Conservation (phyloP, 345 rosid species). For the Gynandropsis gynandra region DNA sequence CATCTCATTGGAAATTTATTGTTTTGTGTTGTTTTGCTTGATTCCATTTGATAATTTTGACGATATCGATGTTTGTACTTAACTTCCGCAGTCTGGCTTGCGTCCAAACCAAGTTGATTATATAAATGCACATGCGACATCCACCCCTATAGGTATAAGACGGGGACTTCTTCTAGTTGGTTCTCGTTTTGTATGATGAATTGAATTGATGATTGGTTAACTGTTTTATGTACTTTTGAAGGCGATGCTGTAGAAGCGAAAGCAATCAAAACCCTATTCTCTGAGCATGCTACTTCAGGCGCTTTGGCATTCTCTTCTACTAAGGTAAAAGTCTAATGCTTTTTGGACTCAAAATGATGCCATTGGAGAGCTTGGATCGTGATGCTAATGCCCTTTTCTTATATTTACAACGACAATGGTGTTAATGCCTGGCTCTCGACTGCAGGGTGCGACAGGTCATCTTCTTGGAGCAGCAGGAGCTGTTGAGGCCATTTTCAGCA, state of each 20-base stretch:
- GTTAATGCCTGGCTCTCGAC: no score
- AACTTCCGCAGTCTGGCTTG: conserved; percentile 61
- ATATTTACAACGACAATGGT: no score
- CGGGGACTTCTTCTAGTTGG: conserved; percentile 16
- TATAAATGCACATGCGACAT: conserved; percentile 92
- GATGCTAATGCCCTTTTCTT: conserved; percentile 5
- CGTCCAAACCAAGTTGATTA: conserved; percentile 74
- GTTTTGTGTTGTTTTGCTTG: not conserved
- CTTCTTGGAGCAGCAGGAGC: conserved; percentile 99
- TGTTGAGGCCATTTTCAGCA: conserved; percentile 74
- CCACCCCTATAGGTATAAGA: conserved; percentile 72
- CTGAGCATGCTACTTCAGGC: conserved; percentile 74
- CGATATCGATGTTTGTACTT: conserved; percentile 19
- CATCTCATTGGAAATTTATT: not conserved
- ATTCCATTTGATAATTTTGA: conserved; percentile 13
- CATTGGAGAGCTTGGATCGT: conserved; percentile 1
- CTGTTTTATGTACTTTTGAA: conserved; percentile 1
- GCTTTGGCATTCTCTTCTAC: conserved; percentile 86
- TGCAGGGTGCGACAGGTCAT: conserved; percentile 90
- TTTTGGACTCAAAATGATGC: not conserved
- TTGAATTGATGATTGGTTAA: not conserved
- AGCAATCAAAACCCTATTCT: conserved; percentile 63
- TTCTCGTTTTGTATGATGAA: conserved; percentile 10
- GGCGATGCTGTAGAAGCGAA: conserved; percentile 87
- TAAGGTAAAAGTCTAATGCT: conserved; percentile 41